Percentiles rank a stretch among this genome's conserved stretches.
phyloP scores from a whole-genome alignment of 345 rosid genomes.

The Dovyalis caffra region DNA sequence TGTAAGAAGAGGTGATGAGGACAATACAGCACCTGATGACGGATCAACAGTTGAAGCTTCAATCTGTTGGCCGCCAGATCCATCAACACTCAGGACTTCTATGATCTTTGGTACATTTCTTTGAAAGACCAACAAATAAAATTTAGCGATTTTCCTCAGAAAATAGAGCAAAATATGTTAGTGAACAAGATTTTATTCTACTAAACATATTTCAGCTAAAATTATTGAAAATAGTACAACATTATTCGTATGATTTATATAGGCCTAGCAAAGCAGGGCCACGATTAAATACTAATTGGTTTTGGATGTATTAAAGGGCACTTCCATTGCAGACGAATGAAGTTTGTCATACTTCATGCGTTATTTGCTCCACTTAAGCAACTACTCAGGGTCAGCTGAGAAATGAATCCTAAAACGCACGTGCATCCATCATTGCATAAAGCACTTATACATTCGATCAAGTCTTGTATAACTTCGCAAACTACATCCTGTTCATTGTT shows the following conservation, averaged over 20 bases:
- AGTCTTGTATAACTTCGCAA: neutral
- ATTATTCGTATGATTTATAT: neutral
- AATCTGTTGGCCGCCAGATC: slow-evolving; percentile 72
- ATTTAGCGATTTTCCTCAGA: neutral
- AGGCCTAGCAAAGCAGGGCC: neutral
- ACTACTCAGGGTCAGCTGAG: neutral
- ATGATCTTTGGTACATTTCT: slow-evolving; percentile 79
- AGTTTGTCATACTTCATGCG: neutral
- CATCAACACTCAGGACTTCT: slow-evolving; percentile 74
- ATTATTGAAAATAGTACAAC: neutral
- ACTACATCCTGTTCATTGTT: neutral
- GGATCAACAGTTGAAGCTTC: slow-evolving; percentile 63
- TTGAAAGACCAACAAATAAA: neutral
- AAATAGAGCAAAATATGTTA: neutral
- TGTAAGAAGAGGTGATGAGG: neutral
- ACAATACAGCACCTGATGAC: slow-evolving; percentile 54
- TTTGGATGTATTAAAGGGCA: no score
- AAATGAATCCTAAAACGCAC: no score
- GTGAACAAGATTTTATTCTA: neutral
- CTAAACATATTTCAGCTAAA: neutral
- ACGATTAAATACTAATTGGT: no score
- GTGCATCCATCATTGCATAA: neutral
- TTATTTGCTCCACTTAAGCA: neutral
- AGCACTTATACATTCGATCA: neutral
- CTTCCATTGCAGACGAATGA: neutral